Conservation (phyloP, 2,329 filamentous ascomycete species). For the Eutypa lata region DNA sequence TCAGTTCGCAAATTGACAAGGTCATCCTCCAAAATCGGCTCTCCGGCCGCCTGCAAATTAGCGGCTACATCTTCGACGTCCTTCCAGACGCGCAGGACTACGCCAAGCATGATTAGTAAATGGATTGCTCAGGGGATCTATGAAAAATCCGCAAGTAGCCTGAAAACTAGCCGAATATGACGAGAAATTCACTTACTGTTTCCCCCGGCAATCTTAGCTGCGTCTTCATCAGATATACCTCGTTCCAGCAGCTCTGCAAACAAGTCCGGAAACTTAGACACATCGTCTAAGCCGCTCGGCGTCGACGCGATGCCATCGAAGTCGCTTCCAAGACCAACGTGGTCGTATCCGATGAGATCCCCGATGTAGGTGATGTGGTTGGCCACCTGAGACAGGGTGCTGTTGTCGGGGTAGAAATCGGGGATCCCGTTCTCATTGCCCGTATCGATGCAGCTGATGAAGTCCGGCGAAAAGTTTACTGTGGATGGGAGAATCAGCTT, state of each 20-base stretch:
- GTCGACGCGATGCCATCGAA: constrained; percentile 73
- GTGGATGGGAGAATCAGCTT: constrained; percentile 1
- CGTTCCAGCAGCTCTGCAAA: constrained; percentile 70
- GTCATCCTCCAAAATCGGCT: constrained; percentile 53
- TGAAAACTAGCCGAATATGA: no score
- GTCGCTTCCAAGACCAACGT: constrained; percentile 86
- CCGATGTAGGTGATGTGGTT: constrained; percentile 82
- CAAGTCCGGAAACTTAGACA: constrained; percentile 76
- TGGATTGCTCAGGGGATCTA: no score
- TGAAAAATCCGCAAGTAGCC: no score
- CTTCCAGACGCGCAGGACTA: constrained; percentile 74
- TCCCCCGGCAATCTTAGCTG: constrained; percentile 70
- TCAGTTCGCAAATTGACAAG: constrained; percentile 21
- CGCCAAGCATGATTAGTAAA: background rate
- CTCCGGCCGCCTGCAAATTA: constrained; percentile 58
- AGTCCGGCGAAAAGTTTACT: constrained; percentile 81
- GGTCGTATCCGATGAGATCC: constrained; percentile 75
- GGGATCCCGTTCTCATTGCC: constrained; percentile 63
- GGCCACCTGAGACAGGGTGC: constrained; percentile 73
- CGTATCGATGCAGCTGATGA: constrained; percentile 70
- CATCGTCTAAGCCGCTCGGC: constrained; percentile 77
- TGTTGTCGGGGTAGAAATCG: constrained; percentile 62
- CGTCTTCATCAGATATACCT: constrained; percentile 73
- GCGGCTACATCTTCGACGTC: constrained; percentile 71
- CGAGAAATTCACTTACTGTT: constrained; percentile 45